Base-by-base conservation (phyloP, 495 filamentous ascomycete genomes). In the Tricharina praecox region DNA sequence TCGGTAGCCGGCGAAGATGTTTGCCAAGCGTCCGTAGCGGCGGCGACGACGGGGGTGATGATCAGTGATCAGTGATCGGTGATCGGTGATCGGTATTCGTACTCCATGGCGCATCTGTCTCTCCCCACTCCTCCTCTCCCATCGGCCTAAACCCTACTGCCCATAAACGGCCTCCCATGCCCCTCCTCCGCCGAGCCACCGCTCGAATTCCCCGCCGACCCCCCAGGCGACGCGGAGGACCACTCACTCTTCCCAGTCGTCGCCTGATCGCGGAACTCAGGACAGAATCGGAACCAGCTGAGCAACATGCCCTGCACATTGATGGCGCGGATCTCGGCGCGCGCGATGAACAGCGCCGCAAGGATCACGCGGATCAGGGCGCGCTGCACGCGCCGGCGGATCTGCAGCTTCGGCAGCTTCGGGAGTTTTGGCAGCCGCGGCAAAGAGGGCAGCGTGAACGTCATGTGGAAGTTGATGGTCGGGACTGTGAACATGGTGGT, bases 281-380 rank as follows among this genome's bases (percentile, higher is more conserved):
- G 40, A 26, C 40, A 43, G 24, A 43, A 43, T 3, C 40, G 40
- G 23, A 43, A 43, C 40, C 40, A 43, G 3, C 13, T 16, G 13
- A 43, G 20, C 3, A 43, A 13, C 40, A 43, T 43, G 1, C 40
- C 40, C 19, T 43, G 40, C 5, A 43, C 40, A 26, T 43, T 43
- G 13, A 43, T 43, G 1, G 40, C 40, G 19, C 40, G 19, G 19
- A 43, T 43, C 23, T 43, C 40, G 13, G 40, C 40, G 3, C 40
- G 40, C 1, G 40, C 40, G 11, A 43, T 43, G 24, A 43, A 43
- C 2, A 43, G 40, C 1, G 40, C 40, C 11, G 40, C 40, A 11
- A 43, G 24, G 40, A 43, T 43, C 1, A 43, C 40, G 5, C 40
- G 40, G 40, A 43, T 43, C 3, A 43, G 24, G 1, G 13, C 40